Evolutionary conservation across 129 eudicot species (phyloP), one percentile per base, ranked within the genome.

Genomic region (Flaveria robusta): DNA sequence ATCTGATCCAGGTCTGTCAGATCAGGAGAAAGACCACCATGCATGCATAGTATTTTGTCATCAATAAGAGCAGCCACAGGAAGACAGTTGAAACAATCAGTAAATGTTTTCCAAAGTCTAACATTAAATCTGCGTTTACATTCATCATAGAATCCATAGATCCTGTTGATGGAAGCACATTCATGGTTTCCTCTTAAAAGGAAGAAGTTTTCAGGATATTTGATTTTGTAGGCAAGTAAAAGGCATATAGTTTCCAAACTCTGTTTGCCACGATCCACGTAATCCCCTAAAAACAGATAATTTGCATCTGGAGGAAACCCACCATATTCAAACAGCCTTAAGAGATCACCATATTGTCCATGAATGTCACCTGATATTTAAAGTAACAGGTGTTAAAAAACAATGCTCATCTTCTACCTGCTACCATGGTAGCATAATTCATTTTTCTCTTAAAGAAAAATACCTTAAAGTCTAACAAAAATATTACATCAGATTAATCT

Each of bases 281-380:
- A 87, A 77, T 90, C 92, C 23, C 96, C 96, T 22, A 90, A 80
- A 80, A 90, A 90, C 55, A 90, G 74, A 71, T 90, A 90, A 54
- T 90, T 87, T 67, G 96, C 85, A 42, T 87, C 87, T 2, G 96
- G 88, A n/a, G 96, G 96, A 58, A 90, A 87, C 5, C 96, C 96
- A 13, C 96, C 96, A 58, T 87, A 90, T 69, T 90, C 96, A 63
- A 90, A 90, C 56, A 90, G 83, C 79, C 96, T 83, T 79, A 87
- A 79, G 4, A 90, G 87, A 76, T 90, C 96, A 68, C 90, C 81
- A 68, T 90, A 90, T 72, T 90, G 96, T n/a, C 96, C 96, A 79
- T 90, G 96, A 80, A 90, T 87, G 78, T 90, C 96, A 82, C 96
- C 96, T 90, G 80, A 41, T 59, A 34, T 59, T 5, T 4, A 77